Base-by-base conservation (phyloP, 1,284 basidiomycete species). In the Rhodofomes roseus region DNA sequence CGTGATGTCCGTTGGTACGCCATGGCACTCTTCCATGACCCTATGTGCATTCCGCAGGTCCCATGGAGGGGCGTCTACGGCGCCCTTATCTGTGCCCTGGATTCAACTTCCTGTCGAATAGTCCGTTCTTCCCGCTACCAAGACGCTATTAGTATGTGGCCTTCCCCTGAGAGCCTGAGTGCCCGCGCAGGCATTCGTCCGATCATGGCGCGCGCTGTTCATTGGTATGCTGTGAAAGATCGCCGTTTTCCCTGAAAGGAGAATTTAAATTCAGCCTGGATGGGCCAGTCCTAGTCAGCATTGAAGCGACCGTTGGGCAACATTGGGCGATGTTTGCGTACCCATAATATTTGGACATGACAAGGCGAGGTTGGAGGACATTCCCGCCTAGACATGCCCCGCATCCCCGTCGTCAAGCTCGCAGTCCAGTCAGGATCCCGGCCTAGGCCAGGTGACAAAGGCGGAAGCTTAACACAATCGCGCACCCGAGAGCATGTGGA, bases 61-160 rank as follows among this genome's bases (percentile, higher is more conserved):
- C 40, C 16, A 34, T 34, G 54, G 41, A 18, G 9, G 41, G 14
- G 54, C 54, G 54, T 46, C 40, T 44, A 44, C 27, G 18, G 22
- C 54, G 37, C 31, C 16, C 43, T 44, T 56, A 56, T 56, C 54
- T 31, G 36, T 29, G 54, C 54, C 40, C 54, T 29, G 23, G 39
- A n/a, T 54, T 20, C 27, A 41, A 25, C 34, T 18, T 54, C 34
- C 29, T 43, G 37, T 40, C 53, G 41, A 16, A 40, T 29, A 41
- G 25, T 53, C 29, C 29, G 31, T 37, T 37, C 22, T 41, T 40
- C 53, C 40, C 53, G 53, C 37, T 54, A 43, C 36, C 22, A 29
- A 20, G n/a, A 37, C 36, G 20, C 37, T 18, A n/a, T n/a, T n/a
- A n/a, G n/a, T 23, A 20, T 52, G 50, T 31, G 46, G 25, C 46